Percentiles rank a stretch among this genome's conserved stretches.
phyloP scores from a whole-genome alignment of 495 filamentous ascomycete genomes.

The Aspergillus saccharolyticus region DNA sequence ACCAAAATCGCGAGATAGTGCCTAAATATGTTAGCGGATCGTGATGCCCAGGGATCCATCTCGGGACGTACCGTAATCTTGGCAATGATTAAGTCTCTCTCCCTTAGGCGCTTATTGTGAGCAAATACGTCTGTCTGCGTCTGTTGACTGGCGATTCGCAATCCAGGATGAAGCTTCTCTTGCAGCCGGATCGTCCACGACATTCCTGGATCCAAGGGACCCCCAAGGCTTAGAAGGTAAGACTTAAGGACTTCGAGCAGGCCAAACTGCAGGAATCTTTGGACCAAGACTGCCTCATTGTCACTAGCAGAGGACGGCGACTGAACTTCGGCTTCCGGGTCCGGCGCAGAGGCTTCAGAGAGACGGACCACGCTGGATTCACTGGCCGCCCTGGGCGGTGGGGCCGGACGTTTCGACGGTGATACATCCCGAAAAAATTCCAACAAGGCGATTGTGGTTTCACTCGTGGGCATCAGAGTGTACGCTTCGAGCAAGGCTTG shows the following conservation, averaged over 20 bases:
- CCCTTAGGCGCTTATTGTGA: slow-evolving; percentile 55
- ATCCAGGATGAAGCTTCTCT: slow-evolving; percentile 60
- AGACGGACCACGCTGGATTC: slow-evolving; percentile 37
- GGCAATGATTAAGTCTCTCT: slow-evolving; percentile 66
- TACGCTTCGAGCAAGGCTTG: slow-evolving; percentile 71
- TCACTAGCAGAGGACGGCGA: slow-evolving; percentile 45
- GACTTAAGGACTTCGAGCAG: slow-evolving; percentile 78
- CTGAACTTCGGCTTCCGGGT: slow-evolving; percentile 68
- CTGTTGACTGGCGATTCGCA: slow-evolving; percentile 36
- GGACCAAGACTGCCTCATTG: slow-evolving; percentile 56
- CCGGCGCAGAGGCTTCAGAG: slow-evolving; percentile 57
- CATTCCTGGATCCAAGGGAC: slow-evolving; percentile 60
- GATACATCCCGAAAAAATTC: slow-evolving; percentile 72
- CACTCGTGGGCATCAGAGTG: slow-evolving; percentile 48
- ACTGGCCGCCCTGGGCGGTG: slow-evolving; percentile 65
- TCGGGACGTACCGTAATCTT: slow-evolving; percentile 63
- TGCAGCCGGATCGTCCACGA: slow-evolving; percentile 70
- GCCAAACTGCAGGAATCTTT: slow-evolving; percentile 76
- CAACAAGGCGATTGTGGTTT: slow-evolving; percentile 68
- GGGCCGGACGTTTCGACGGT: slow-evolving; percentile 64
- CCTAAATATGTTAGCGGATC: slow-evolving; percentile 36
- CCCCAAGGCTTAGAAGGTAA: slow-evolving; percentile 57
- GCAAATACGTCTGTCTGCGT: slow-evolving; percentile 60
- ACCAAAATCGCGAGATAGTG: slow-evolving; percentile 67
- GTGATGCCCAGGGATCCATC: not conserved